Evolutionary conservation across 805 yeast genomes (phyloP), one percentile per base, ranked within the genome.

Genomic region (Vanderwaltozyma polyspora): DNA sequence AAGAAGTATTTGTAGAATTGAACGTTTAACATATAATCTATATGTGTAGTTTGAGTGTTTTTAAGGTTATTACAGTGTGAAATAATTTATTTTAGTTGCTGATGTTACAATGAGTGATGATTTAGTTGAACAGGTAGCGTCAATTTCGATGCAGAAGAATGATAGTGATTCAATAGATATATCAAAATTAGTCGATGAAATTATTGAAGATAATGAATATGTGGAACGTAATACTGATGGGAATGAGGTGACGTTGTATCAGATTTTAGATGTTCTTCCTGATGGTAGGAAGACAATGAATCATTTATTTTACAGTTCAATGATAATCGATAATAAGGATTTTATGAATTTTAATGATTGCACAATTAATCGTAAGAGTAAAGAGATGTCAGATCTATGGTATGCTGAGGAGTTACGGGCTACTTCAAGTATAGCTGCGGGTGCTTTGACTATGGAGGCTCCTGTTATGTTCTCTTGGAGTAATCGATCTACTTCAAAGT

Each of bases 201-300:
- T 11, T 5, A n/a, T n/a, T 4, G 18, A 30, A 2, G 10, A 6
- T n/a, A 9, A 6, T 3, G 36, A 37, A n/a, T n/a, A n/a, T n/a
- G n/a, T n/a, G n/a, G n/a, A n/a, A n/a, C n/a, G n/a, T n/a, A n/a
- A n/a, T n/a, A n/a, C n/a, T 19, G 24, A 19, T 16, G n/a, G 27
- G 13, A 35, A 28, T 10, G 35, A 32, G 23, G 28, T 28, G 15
- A 29, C 29, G 17, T 34, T 51, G 15, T 53, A 51, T 34, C 43
- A 44, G 26, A 14, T 55, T 14, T 40, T 52, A 10, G 54, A 54
- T 38, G 37, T 35, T 10, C 42, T 45, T 3, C 40, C 44, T 11
- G 42, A 46, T 13, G 50, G 51, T 7, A 43, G 60, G 22, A 49
- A 46, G 26, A 27, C 44, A 3, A 45, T 52, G 57, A 48, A 44